Percentiles rank a stretch among this genome's conserved stretches.
phyloP scores from a whole-genome alignment of 2,329 filamentous ascomycete genomes.

The Aspergillus ustus region DNA sequence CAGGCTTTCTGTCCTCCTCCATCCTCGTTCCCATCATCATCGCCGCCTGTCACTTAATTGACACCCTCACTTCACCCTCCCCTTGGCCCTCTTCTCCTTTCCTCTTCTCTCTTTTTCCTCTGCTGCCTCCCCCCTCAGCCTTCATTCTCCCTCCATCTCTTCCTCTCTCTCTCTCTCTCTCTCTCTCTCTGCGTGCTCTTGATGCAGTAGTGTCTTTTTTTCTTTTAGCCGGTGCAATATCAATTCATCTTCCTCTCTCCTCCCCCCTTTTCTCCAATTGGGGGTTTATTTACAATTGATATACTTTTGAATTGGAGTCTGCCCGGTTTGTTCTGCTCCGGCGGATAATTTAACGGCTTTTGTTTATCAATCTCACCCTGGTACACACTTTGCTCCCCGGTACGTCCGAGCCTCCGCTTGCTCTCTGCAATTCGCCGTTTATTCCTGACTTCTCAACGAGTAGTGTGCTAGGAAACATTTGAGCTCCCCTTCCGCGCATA shows the following conservation, averaged over 20 bases:
- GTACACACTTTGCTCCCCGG: slow-evolving; percentile 3
- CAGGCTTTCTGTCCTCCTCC: slow-evolving; percentile 26
- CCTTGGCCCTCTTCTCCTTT: slow-evolving; percentile 8
- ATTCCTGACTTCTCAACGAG: neutral
- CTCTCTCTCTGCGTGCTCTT: slow-evolving; percentile 22
- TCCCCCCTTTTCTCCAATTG: neutral
- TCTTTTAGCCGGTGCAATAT: slow-evolving; percentile 24
- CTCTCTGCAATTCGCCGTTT: neutral
- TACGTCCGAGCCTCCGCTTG: neutral
- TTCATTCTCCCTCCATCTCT: slow-evolving; percentile 24
- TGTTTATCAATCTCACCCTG: neutral
- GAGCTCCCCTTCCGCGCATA: neutral
- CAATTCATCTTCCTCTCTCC: slow-evolving; percentile 20
- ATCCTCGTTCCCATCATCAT: slow-evolving; percentile 16
- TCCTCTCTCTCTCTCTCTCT: slow-evolving; percentile 24
- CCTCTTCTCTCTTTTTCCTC: slow-evolving; percentile 14
- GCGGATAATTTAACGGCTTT: neutral
- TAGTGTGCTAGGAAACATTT: neutral
- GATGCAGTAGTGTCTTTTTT: slow-evolving; percentile 23
- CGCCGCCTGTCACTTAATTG: slow-evolving; percentile 16
- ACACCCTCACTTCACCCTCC: slow-evolving; percentile 5
- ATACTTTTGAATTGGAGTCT: neutral
- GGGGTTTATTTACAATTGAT: slow-evolving; percentile 1
- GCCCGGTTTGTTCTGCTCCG: neutral
- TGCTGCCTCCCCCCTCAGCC: slow-evolving; percentile 16